Base-by-base conservation (phyloP, 2,329 filamentous ascomycete species). In the Chrysoporthe puriensis region DNA sequence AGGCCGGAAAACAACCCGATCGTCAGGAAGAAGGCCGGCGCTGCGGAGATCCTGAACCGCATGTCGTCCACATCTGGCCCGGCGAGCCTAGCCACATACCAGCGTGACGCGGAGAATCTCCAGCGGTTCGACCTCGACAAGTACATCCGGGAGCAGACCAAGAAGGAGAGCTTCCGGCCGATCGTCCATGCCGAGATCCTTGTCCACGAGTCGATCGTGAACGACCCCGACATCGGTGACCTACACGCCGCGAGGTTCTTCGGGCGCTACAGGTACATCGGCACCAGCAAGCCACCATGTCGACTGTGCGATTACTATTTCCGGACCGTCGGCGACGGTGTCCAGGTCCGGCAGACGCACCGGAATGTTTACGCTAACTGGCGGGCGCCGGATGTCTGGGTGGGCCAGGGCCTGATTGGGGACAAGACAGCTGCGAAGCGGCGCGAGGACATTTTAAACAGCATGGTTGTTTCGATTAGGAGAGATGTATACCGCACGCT, bases 271-370 rank as follows among this genome's bases (percentile, higher is more conserved):
- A 72, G 70, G 16, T 82, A 81, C 64, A 79, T 82, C n/a, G 80
- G 79, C 0, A 73, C 72, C 40, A 80, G 79, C 71, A 82, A 82
- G 69, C 79, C 79, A 0, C 77, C 79, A 0, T 82, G 80, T 44
- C 73, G 75, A 0, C 73, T 82, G 1, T 82, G 80, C 36, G 52
- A 72, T 3, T 76, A 77, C 60, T 82, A 79, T 62, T 79, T 64
- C 26, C 50, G 40, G 4, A 70, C 71, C 0, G 74, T 76, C 44
- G 70, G 71, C 0, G 67, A 72, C 2, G 67, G 72, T 0, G 73
- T 80, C 2, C 61, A 70, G 2, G 74, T 77, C 1, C 74, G 80
- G 0, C 44, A 72, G 2, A 71, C 75, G 0, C 79, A 81, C 56
- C 68, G 73, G 0, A 82, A 82, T 5, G 58, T 82, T 0, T 82